Base-by-base conservation (phyloP, 1,139 yeast species). In the Kurtzmaniella natalensis region DNA sequence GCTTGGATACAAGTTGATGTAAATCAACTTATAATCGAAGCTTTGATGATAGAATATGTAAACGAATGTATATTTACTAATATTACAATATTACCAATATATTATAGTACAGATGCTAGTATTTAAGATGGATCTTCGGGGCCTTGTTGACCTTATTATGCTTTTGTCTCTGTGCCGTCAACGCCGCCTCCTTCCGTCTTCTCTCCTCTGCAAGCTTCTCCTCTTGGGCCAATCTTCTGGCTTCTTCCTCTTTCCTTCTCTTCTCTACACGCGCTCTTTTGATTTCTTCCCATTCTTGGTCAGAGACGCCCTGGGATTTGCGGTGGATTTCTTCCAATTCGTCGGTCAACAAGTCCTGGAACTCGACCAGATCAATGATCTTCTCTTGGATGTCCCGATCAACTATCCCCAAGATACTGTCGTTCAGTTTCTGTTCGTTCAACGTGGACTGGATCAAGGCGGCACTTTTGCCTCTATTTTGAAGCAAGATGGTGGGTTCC, bases 381-480 rank as follows among this genome's bases (percentile, higher is more conserved):
- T 66, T 67, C 32, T 66, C 73, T 35, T 65, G 70, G 23, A 69
- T 68, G 45, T 67, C 74, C 37, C 61, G 62, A 39, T 70, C 74
- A 10, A 69, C 74, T 11, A 69, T 67, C 34, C 63, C 57, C 25
- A 67, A 47, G 20, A 60, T 43, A 21, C 52, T 45, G 21, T 40
- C 34, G 41, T 17, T 15, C 25, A 11, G 15, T 25, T 36, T 21
- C 22, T 26, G 30, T 25, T 36, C 33, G 22, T 65, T 60, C 37
- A 62, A 67, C 37, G 61, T 75, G 25, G 75, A 77, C 40, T 73
- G 80, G 3, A 76, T 67, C 37, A 75, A 53, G 0, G 80, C 80
- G 0, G 72, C 73, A 51, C 70, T 60, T 36, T 69, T 72, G 2
- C 78, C 79, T 34, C 62, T 66, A 48, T 74, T 76, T 43, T 72